Evolutionary conservation across 306 rosid species (phyloP).

Genomic region (Cajanus cajan): DNA sequence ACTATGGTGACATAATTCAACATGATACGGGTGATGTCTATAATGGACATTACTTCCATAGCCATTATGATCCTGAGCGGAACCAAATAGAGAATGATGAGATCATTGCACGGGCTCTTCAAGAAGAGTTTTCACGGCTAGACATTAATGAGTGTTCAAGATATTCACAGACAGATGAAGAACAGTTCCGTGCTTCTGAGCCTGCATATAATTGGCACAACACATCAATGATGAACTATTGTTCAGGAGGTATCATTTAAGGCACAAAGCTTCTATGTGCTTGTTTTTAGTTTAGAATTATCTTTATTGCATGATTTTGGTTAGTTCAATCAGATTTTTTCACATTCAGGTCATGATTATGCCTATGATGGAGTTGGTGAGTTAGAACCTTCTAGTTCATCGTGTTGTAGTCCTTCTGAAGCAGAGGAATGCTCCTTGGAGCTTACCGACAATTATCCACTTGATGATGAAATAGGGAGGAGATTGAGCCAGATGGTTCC

Average conservation of each 20-base stretch:
- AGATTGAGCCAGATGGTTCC: conserved; percentile 63
- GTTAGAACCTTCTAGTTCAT: conserved; percentile 53
- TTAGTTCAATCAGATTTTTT: conserved; percentile 20
- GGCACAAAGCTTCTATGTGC: neutral
- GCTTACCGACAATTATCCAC: conserved; percentile 43
- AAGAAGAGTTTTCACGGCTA: conserved; percentile 69
- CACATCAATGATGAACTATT: conserved; percentile 49
- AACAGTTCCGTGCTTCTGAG: conserved; percentile 43
- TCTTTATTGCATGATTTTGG: conserved; percentile 7
- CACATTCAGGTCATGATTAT: conserved; percentile 44
- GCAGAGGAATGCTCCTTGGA: conserved; percentile 40
- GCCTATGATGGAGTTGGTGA: conserved; percentile 39
- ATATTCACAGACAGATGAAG: conserved; percentile 46
- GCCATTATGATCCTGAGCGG: conserved; percentile 46
- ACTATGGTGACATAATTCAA: conserved; percentile 45
- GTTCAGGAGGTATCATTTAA: conserved; percentile 46
- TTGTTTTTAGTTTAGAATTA: neutral
- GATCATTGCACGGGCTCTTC: conserved; percentile 72
- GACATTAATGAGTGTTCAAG: conserved; percentile 50
- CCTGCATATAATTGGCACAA: conserved; percentile 56
- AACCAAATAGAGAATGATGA: conserved; percentile 74
- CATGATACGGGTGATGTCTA: conserved; percentile 43
- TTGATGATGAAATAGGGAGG: conserved; percentile 61
- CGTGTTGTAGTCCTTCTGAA: conserved; percentile 58
- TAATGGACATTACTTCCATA: conserved; percentile 44